Percentiles rank a stretch among this genome's conserved stretches.
These are phyloP conservation scores for Solanum hybrid DNA, from an alignment of 305 asterid genomes.

Conservation along the genomic window DNA sequence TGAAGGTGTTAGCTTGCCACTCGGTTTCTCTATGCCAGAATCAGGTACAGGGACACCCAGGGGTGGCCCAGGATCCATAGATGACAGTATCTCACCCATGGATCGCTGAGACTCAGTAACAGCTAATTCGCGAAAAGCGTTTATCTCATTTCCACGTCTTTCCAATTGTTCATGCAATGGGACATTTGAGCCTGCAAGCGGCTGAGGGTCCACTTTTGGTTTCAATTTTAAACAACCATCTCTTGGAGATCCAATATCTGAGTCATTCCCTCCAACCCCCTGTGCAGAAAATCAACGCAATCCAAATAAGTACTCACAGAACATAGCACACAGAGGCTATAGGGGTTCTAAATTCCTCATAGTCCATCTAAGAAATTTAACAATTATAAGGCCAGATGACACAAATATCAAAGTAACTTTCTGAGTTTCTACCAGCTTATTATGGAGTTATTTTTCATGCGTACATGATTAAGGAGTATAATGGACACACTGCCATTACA, in stretches of 20 bases:
- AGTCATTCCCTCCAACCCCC: constrained; percentile 63
- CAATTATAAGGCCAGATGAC: background rate
- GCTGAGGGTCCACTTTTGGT: constrained; percentile 34
- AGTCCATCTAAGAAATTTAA: background rate
- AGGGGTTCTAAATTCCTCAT: background rate
- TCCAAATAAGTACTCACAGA: constrained; percentile 7
- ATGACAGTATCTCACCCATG: constrained; percentile 67
- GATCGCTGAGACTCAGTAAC: constrained; percentile 68
- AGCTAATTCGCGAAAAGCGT: constrained; percentile 39
- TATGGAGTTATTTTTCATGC: background rate
- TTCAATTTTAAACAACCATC: constrained; percentile 34
- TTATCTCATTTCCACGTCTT: constrained; percentile 37
- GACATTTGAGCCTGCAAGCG: constrained; percentile 29
- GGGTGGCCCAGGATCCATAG: constrained; percentile 63
- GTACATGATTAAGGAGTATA: background rate
- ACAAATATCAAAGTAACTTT: background rate
- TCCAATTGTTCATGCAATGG: constrained; percentile 53
- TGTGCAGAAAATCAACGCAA: constrained; percentile 28
- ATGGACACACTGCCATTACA: background rate
- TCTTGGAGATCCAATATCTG: constrained; percentile 54
- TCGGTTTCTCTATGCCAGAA: constrained; percentile 40
- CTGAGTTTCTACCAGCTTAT: background rate
- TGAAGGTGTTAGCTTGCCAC: constrained; percentile 40
- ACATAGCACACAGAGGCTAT: background rate
- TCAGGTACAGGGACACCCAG: constrained; percentile 56